Conservation (phyloP, 75 land plant genomes). For the Sequoiadendron giganteum region DNA sequence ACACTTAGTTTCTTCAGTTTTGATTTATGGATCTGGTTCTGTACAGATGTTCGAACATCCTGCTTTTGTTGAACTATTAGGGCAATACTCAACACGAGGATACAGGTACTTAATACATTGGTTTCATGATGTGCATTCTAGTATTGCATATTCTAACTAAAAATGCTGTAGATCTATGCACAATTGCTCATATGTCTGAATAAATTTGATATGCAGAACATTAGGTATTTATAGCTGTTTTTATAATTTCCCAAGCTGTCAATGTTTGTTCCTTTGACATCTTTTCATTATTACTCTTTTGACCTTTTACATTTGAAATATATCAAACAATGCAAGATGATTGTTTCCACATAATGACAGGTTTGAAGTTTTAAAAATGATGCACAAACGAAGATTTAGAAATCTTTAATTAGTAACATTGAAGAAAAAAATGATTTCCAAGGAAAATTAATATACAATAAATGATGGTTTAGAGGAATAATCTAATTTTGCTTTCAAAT, state of each 20-base stretch:
- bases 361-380: not conserved
- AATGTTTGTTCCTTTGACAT: not conserved
- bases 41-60: slow-evolving; percentile 58
- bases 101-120: slow-evolving; percentile 52
- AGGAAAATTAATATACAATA: too few species aligned
- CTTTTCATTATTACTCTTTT: not conserved
- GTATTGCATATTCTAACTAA: not conserved
- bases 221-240: not conserved
- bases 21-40: slow-evolving; percentile 6
- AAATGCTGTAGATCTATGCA: not conserved
- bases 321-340: not conserved
- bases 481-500: not conserved
- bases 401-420: too few species aligned
- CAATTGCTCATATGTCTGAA: not conserved
- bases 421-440: too few species aligned
- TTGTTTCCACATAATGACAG: not conserved
- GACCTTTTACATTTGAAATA: not conserved
- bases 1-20: not conserved
- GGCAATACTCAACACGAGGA: slow-evolving; percentile 55
- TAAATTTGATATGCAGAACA: not conserved
- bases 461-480: not conserved
- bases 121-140: not conserved
- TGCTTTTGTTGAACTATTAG: slow-evolving; percentile 55
- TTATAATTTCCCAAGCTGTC: not conserved
- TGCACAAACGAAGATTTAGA: not conserved